phyloP scores from a whole-genome alignment of 257 asterid species.

The Forsythia viridissima region DNA sequence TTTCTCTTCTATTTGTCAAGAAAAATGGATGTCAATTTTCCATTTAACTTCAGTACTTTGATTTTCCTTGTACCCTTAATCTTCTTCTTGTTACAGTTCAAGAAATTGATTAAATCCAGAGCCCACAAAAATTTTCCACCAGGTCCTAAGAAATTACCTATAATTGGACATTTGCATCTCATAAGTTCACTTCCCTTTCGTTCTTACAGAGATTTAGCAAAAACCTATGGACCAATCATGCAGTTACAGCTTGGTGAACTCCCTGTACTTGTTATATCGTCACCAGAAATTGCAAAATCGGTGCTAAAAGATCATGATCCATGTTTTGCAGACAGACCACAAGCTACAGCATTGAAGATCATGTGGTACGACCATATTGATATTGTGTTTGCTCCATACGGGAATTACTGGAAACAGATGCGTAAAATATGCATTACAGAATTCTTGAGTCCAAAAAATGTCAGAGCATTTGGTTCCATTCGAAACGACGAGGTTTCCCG shows the following conservation, averaged over 20 bases:
- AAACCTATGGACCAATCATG: slow-evolving; percentile 22
- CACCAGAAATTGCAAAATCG: background rate
- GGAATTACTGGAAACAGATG: background rate
- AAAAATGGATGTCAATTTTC: background rate
- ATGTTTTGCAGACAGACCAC: slow-evolving; percentile 15
- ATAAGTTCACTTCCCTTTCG: slow-evolving; percentile 6
- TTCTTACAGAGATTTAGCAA: slow-evolving; percentile 3
- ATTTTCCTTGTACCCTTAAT: slow-evolving; percentile 8
- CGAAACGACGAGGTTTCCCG: slow-evolving; percentile 18
- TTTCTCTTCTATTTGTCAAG: background rate
- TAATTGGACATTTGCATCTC: slow-evolving; percentile 7
- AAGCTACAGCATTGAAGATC: background rate
- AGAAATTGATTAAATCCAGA: background rate
- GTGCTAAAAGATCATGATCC: slow-evolving; percentile 13
- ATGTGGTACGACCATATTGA: slow-evolving; percentile 14
- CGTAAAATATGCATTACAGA: background rate
- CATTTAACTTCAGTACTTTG: background rate
- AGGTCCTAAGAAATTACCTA: background rate
- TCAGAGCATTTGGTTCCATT: slow-evolving; percentile 20
- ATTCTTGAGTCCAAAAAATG: slow-evolving; percentile 21
- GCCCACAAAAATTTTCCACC: slow-evolving; percentile 3
- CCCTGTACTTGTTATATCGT: slow-evolving; percentile 17
- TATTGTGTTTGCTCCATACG: slow-evolving; percentile 5
- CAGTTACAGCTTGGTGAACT: slow-evolving; percentile 30
- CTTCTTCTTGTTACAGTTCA: background rate